These are phyloP conservation scores for Malassezia arunalokei DNA, from an alignment of 1,284 basidiomycete species.

Conservation along the genomic window DNA sequence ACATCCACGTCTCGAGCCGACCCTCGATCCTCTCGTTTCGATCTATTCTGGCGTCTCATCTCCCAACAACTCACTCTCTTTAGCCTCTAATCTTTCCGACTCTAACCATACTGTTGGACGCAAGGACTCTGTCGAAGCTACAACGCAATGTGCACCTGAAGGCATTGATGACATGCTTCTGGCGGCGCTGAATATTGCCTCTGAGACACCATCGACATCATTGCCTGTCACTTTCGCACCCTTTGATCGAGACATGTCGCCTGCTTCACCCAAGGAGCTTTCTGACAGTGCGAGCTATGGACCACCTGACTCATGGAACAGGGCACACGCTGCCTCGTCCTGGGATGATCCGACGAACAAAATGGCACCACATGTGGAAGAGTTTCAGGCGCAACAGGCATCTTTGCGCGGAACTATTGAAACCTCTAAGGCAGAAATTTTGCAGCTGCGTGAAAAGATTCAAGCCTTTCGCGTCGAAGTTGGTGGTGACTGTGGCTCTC, in stretches of 20 bases:
- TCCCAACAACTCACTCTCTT: too few relatives aligned
- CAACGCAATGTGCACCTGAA: background rate
- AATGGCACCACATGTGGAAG: background rate
- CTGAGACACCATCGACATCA: background rate
- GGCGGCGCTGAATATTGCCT: background rate
- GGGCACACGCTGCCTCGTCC: background rate
- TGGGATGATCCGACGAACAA: background rate
- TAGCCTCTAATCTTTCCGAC: too few relatives aligned
- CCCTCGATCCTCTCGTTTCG: too few relatives aligned
- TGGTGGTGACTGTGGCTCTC: background rate
- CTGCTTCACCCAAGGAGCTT: too few relatives aligned
- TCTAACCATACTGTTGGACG: too few relatives aligned
- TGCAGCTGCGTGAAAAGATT: conserved; percentile 8
- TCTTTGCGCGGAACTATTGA: conserved; percentile 8
- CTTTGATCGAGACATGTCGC: too few relatives aligned
- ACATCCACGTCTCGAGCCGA: too few relatives aligned
- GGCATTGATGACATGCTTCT: background rate
- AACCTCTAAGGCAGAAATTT: conserved; percentile 6
- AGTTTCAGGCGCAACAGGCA: conserved; percentile 11
- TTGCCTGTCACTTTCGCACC: too few relatives aligned
- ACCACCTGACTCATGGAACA: too few relatives aligned
- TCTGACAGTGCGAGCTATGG: too few relatives aligned
- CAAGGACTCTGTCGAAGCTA: too few relatives aligned
- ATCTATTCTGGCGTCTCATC: too few relatives aligned
- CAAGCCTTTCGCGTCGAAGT: conserved; percentile 3